These are phyloP conservation scores for Pythium aristosporum DNA, from an alignment of 352 stramenopile genomes.

Conservation along the genomic window DNA sequence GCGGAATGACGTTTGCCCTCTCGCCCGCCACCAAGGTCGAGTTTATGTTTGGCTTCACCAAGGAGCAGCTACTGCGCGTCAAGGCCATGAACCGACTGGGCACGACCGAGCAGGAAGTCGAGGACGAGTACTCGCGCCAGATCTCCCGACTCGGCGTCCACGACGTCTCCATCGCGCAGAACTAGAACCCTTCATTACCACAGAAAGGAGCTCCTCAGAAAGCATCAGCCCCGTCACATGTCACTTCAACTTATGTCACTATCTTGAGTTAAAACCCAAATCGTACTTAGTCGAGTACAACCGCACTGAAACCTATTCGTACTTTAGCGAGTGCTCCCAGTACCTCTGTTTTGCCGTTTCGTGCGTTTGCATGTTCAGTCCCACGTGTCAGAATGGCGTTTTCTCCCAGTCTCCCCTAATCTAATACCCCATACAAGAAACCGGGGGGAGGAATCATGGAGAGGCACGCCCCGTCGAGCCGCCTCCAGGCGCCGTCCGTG, in stretches of 20 bases:
- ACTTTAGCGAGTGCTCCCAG: not conserved
- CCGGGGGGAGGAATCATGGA: constrained; percentile 2
- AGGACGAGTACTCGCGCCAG: constrained; percentile 37
- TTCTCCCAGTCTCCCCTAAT: not conserved
- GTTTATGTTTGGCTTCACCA: constrained; percentile 38
- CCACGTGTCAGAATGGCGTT: not conserved
- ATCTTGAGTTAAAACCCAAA: not conserved
- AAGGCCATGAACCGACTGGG: constrained; percentile 41
- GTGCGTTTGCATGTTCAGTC: not conserved
- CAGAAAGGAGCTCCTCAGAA: not conserved
- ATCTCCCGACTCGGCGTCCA: constrained; percentile 34
- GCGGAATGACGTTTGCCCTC: constrained; percentile 22
- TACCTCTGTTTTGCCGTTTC: not conserved
- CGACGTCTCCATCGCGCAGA: constrained; percentile 19
- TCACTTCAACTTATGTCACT: not conserved
- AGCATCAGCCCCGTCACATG: not conserved
- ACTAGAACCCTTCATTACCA: no score
- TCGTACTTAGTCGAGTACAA: not conserved
- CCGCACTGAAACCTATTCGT: not conserved
- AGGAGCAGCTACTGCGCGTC: constrained; percentile 37
- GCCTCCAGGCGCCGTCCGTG: constrained; percentile 13
- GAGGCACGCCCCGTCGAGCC: constrained; percentile 9
- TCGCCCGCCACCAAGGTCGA: constrained; percentile 31
- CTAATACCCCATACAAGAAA: not conserved
- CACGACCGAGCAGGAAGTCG: constrained; percentile 38